Base-by-base conservation (phyloP, 495 filamentous ascomycete species). In the Elaphomyces granulatus region DNA sequence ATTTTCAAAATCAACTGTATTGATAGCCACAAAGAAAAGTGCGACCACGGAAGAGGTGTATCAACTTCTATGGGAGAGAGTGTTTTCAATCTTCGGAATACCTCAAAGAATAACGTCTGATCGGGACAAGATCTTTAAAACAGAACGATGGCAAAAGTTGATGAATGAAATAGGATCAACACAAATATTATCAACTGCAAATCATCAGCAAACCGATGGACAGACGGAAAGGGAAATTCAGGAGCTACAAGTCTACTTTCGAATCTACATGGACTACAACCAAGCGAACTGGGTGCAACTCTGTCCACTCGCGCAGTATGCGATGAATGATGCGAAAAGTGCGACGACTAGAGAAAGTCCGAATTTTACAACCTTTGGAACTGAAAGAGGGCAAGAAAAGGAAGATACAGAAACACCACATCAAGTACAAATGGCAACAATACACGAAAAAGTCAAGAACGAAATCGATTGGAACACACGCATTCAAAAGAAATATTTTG, bases 131-230 rank as follows among this genome's bases (percentile, higher is more conserved):
- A 6, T 28, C 6, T 28, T 28, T 12, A 6, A 12, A 28, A 6
- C 23, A 6, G 23, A 28, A 12, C 12, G 6, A 28, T 28, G 23
- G 23, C 23, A 28, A 28, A 12, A 28, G 23, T 12, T 28, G 6
- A 12, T 12, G 12, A 28, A 12, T 6, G 6, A 12, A 6, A 28
- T 28, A 12, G 23, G 23, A 28, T 6, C 12, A 6, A 28, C 6
- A 6, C 23, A 28, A 6, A 28, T 6, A 6, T 12, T 28, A 12
- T 28, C 36, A 1, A 54, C 45, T 1, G 32, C 36, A 1, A 42
- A 38, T 18, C 42, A 54, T 37, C 42, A 38, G 3, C 41, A 51
- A 26, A 44, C 39, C 2, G 48, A 53, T 16, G 39, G 42, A n/a
- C 26, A 42, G 17, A 39, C 37, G 3, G 36, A 54, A n/a, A n/a